Conservation (phyloP, 768 basidiomycete species). For the Boletus sp. region DNA sequence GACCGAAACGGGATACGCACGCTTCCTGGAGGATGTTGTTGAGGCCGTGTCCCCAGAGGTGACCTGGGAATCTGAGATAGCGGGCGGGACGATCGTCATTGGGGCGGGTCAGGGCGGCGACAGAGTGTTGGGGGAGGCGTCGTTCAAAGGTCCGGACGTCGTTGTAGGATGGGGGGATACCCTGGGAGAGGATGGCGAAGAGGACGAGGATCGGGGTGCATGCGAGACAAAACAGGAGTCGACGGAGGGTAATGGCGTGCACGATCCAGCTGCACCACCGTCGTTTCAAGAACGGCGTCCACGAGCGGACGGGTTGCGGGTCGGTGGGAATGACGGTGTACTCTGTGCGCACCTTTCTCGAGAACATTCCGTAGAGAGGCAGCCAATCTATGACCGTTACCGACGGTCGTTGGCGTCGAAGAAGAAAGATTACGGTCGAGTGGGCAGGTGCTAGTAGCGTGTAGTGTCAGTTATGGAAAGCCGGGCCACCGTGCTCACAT, state of each 20-base stretch:
- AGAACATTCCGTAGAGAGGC: not conserved
- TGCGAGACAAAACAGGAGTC: conserved; percentile 23
- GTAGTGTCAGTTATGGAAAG: no score
- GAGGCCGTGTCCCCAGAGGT: conserved; percentile 59
- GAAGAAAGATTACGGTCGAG: not conserved
- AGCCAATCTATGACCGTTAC: not conserved
- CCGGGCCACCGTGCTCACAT: no score
- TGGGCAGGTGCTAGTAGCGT: no score
- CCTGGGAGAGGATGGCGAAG: conserved; percentile 32
- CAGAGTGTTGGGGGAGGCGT: conserved; percentile 38
- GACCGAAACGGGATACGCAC: conserved; percentile 33
- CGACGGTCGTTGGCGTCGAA: not conserved
- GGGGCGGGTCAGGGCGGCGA: conserved; percentile 10
- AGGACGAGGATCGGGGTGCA: conserved; percentile 24
- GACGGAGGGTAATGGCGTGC: conserved; percentile 22
- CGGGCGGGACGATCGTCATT: conserved; percentile 10
- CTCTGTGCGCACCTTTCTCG: not conserved
- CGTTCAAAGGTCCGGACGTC: conserved; percentile 36
- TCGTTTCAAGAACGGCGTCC: conserved; percentile 3
- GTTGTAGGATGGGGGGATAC: conserved; percentile 39
- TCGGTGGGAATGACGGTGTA: conserved; percentile 14
- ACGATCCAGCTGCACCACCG: conserved; percentile 10
- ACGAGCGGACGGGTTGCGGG: not conserved
- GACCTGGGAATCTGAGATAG: conserved; percentile 51
- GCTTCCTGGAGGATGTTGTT: conserved; percentile 63